These are phyloP conservation scores for Tetradesmus obliquus DNA, from an alignment of 139 green algal species.

Conservation along the genomic window DNA sequence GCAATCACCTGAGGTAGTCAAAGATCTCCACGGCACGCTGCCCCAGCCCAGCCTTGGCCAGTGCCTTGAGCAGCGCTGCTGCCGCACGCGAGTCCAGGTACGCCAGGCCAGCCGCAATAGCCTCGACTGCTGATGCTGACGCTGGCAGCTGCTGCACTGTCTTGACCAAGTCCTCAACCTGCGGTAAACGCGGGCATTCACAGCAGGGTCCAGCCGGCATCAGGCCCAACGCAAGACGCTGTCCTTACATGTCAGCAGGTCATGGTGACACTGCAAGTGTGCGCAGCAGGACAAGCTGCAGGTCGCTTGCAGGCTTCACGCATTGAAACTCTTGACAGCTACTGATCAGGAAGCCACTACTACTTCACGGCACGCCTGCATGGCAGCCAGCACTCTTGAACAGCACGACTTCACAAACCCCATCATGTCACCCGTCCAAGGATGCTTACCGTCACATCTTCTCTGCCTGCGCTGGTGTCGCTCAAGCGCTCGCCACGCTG, in stretches of 20 bases:
- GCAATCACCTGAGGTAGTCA: constrained; percentile 64
- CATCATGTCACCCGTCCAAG: not conserved
- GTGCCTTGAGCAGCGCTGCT: constrained; percentile 73
- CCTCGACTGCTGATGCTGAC: constrained; percentile 60
- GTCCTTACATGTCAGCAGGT: not conserved
- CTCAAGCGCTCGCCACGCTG: constrained; percentile 58
- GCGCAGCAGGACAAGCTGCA: not conserved
- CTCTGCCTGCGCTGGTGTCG: not conserved
- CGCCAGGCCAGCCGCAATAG: constrained; percentile 60
- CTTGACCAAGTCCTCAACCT: constrained; percentile 75
- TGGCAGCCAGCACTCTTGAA: not conserved
- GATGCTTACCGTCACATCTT: constrained; percentile 23
- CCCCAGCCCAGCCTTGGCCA: constrained; percentile 62
- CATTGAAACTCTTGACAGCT: not conserved
- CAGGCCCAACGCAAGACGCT: no score
- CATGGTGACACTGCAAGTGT: not conserved
- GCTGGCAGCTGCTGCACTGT: constrained; percentile 66
- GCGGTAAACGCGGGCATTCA: constrained; percentile 33
- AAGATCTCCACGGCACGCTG: constrained; percentile 72
- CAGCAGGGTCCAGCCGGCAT: not conserved
- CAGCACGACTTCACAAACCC: not conserved
- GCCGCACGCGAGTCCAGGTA: constrained; percentile 69
- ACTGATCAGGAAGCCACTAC: not conserved
- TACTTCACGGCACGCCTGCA: not conserved
- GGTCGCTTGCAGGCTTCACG: not conserved